These are phyloP conservation scores for Sicyos baderoa DNA, from an alignment of 306 rosid genomes.

Conservation along the genomic window DNA sequence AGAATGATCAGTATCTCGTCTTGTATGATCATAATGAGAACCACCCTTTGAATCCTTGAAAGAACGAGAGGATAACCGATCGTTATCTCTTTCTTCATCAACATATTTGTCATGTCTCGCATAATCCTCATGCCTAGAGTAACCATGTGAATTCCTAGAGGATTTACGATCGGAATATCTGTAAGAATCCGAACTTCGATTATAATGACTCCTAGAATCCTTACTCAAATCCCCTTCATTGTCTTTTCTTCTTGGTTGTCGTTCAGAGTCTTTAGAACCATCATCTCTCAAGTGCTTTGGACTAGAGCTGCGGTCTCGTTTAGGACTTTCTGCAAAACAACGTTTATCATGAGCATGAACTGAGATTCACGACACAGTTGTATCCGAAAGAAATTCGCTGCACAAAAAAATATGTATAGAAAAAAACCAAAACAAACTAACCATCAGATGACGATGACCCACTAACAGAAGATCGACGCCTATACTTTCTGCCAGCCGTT, in stretches of 20 bases:
- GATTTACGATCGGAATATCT: conserved; percentile 55
- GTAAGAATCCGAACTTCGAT: conserved; percentile 50
- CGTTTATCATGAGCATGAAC: conserved; percentile 18
- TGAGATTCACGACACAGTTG: neutral
- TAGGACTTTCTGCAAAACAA: conserved; percentile 54
- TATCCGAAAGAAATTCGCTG: neutral
- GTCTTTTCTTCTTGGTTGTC: conserved; percentile 40
- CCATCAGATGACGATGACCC: conserved; percentile 63
- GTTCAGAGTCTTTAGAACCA: conserved; percentile 35
- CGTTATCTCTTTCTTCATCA: conserved; percentile 46
- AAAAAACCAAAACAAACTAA: conserved; percentile 32
- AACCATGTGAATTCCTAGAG: conserved; percentile 50
- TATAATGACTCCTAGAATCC: conserved; percentile 41
- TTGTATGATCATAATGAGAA: conserved; percentile 29
- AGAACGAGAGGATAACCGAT: conserved; percentile 44
- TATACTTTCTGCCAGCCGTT: conserved; percentile 60
- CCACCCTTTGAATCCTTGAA: conserved; percentile 50
- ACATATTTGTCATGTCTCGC: conserved; percentile 41
- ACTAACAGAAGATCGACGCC: conserved; percentile 63
- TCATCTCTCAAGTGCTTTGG: conserved; percentile 43
- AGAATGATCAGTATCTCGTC: conserved; percentile 38
- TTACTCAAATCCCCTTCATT: conserved; percentile 46
- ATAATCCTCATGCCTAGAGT: conserved; percentile 45
- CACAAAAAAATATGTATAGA: neutral
- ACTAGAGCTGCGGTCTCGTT: conserved; percentile 36